Evolutionary conservation across 345 rosid genomes (phyloP).

Genomic region (Pugionium dolabratum): DNA sequence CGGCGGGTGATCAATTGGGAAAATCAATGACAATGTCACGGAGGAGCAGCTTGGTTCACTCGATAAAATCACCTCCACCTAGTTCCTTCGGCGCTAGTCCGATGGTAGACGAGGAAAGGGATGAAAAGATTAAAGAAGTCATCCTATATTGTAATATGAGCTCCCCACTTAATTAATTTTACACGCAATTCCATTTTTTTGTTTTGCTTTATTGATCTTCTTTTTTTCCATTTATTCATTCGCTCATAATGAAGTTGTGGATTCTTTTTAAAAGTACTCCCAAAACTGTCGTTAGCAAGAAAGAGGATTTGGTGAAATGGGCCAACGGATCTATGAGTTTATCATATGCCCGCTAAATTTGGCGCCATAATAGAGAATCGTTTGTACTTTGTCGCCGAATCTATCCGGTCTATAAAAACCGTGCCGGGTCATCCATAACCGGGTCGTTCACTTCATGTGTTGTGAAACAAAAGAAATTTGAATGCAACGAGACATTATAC

Average conservation of each 20-base stretch:
- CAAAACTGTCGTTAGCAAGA: too few relatives aligned
- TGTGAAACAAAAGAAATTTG: too few relatives aligned
- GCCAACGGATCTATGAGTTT: neutral
- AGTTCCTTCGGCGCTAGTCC: constrained; percentile 14
- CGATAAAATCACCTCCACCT: constrained; percentile 25
- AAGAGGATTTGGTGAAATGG: neutral
- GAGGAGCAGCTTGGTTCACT: constrained; percentile 32
- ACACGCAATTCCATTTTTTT: neutral
- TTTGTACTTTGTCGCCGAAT: too few relatives aligned
- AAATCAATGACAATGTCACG: constrained; percentile 17
- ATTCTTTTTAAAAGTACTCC: neutral
- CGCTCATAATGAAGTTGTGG: constrained; percentile 4
- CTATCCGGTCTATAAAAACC: neutral
- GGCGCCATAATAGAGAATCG: neutral
- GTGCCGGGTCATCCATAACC: constrained; percentile 9
- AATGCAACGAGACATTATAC: too few relatives aligned
- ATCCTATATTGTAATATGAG: constrained; percentile 42
- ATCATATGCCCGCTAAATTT: constrained; percentile 16
- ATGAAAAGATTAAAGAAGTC: constrained; percentile 39
- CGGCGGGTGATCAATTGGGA: constrained; percentile 10
- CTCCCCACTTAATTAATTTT: constrained; percentile 26
- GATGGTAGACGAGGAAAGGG: constrained; percentile 31
- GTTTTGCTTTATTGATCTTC: neutral
- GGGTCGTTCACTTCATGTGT: too few relatives aligned
- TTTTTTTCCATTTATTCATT: neutral